Evolutionary conservation across 192 early-diverging fungal species (phyloP).

Genomic region (Geranomyces variabilis): DNA sequence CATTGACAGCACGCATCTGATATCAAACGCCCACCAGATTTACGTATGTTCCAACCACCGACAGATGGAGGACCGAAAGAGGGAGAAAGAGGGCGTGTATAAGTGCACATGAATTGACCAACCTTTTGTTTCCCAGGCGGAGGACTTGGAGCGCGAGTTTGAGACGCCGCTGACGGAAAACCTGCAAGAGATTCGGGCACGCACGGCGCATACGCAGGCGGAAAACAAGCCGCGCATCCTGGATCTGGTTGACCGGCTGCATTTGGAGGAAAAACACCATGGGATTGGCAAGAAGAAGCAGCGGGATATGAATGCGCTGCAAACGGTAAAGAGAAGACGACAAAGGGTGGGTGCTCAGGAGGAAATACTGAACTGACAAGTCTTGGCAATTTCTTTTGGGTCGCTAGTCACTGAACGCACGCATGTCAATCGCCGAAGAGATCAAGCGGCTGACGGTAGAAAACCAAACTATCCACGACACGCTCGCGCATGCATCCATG

Average conservation of each 20-base stretch:
- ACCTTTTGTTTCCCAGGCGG: conserved; percentile 33
- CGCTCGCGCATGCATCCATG: conserved; percentile 45
- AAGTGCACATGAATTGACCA: too few relatives aligned
- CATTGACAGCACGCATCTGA: conserved; percentile 55
- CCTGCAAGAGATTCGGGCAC: conserved; percentile 36
- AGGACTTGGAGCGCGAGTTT: conserved; percentile 50
- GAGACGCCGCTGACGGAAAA: conserved; percentile 47
- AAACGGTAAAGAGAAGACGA: conserved; percentile 34
- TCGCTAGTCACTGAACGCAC: conserved; percentile 45
- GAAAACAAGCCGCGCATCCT: conserved; percentile 49
- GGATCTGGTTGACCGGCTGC: conserved; percentile 44
- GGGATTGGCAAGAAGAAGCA: conserved; percentile 56
- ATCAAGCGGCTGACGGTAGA: conserved; percentile 56
- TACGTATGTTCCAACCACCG: conserved; percentile 53
- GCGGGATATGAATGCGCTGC: conserved; percentile 47
- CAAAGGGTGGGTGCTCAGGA: not conserved
- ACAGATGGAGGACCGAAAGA: too few relatives aligned
- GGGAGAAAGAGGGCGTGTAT: too few relatives aligned
- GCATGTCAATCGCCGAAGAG: conserved; percentile 54
- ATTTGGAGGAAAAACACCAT: conserved; percentile 53
- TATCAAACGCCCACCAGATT: conserved; percentile 56
- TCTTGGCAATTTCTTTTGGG: not conserved
- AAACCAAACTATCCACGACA: conserved; percentile 47
- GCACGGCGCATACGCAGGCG: conserved; percentile 34
- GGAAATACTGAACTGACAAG: too few relatives aligned